Evolutionary conservation across 495 filamentous ascomycete species (phyloP).

Genomic region (Daldinia bambusicola): DNA sequence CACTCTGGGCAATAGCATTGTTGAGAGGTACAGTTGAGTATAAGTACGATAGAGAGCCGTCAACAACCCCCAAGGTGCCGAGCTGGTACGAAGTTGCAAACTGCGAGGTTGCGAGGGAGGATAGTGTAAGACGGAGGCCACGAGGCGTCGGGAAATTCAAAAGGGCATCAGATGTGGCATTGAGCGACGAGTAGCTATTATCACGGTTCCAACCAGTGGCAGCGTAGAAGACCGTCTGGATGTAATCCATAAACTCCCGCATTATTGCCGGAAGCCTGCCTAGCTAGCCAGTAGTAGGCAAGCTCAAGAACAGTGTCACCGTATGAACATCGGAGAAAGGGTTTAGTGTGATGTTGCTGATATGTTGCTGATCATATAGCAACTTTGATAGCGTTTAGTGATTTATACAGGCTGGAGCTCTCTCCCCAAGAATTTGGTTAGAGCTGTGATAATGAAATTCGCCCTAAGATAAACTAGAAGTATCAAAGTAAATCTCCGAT

Average conservation of each 20-base stretch:
- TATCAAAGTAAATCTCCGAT: background rate
- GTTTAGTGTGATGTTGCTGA: background rate
- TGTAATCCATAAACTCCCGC: constrained; percentile 98
- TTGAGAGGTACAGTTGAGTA: constrained; percentile 82
- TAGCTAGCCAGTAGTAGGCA: constrained; percentile 30
- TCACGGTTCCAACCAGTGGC: constrained; percentile 90
- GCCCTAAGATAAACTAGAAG: background rate
- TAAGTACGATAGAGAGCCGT: constrained; percentile 91
- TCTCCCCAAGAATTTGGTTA: background rate
- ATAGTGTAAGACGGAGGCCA: constrained; percentile 82
- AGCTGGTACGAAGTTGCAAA: constrained; percentile 93
- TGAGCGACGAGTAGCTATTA: constrained; percentile 90
- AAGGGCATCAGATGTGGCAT: constrained; percentile 83
- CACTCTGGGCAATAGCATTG: constrained; percentile 57
- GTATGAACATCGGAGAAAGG: constrained; percentile 28
- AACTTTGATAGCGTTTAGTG: background rate
- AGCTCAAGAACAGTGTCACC: constrained; percentile 37
- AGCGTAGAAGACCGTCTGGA: constrained; percentile 90
- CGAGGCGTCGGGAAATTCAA: constrained; percentile 85
- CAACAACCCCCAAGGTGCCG: constrained; percentile 83
- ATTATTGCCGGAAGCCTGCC: constrained; percentile 59
- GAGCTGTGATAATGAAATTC: background rate
- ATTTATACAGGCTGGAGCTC: background rate
- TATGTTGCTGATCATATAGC: constrained; percentile 5
- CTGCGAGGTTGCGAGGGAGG: constrained; percentile 88